Conservation (phyloP, 192 early-diverging fungal species). For the Ambispora gerdemannii region DNA sequence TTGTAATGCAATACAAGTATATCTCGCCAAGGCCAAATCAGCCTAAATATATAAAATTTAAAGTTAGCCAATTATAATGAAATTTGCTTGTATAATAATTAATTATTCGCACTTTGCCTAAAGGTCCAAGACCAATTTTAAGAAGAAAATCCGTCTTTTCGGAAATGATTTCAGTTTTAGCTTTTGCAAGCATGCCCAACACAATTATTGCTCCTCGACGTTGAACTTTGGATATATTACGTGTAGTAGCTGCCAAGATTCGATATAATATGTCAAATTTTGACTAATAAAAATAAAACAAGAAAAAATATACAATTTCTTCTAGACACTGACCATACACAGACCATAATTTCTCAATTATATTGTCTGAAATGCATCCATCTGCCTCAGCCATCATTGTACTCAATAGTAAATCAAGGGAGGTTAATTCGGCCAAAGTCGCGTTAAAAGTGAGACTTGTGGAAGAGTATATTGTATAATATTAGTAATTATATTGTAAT, state of each 20-base stretch:
- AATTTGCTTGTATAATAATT: no score
- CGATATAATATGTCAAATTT: not conserved
- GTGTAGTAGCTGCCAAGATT: slow-evolving; percentile 37
- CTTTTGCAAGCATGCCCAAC: slow-evolving; percentile 90
- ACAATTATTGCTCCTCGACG: slow-evolving; percentile 90
- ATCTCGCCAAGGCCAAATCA: slow-evolving; percentile 81
- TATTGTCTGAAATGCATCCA: slow-evolving; percentile 57
- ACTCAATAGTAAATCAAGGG: slow-evolving; percentile 87
- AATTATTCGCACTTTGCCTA: slow-evolving; percentile 58
- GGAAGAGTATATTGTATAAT: slow-evolving; percentile 9
- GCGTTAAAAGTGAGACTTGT: slow-evolving; percentile 78
- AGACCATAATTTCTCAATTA: slow-evolving; percentile 80
- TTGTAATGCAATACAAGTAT: slow-evolving; percentile 92
- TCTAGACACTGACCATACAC: slow-evolving; percentile 56
- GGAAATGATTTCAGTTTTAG: slow-evolving; percentile 73
- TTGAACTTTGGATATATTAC: slow-evolving; percentile 63
- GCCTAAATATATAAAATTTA: slow-evolving; percentile 40
- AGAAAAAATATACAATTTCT: not conserved
- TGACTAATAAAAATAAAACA: not conserved
- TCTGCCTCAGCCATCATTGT: slow-evolving; percentile 65
- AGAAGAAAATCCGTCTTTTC: slow-evolving; percentile 84
- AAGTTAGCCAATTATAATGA: not conserved
- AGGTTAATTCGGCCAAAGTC: slow-evolving; percentile 90
- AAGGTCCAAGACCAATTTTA: slow-evolving; percentile 79
- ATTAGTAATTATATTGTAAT: not conserved